Percentiles rank a stretch among this genome's conserved stretches.
phyloP scores from a whole-genome alignment of 2,329 filamentous ascomycete species.

The Pseudonectria buxi region DNA sequence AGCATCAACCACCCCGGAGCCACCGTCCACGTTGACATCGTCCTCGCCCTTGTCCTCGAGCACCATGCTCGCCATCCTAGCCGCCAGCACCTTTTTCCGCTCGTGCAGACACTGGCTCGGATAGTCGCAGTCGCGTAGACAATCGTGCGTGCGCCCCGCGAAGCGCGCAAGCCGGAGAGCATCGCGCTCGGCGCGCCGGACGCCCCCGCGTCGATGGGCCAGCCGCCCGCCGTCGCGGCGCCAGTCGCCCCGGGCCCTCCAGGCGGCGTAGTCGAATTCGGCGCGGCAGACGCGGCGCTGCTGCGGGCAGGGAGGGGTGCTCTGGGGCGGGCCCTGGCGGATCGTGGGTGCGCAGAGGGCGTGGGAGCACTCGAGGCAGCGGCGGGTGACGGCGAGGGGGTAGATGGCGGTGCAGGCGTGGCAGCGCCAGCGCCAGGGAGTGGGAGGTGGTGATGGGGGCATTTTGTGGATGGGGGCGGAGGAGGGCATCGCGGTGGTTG shows the following conservation, averaged over 20 bases:
- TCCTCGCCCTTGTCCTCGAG: neutral
- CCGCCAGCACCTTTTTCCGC: slow-evolving; percentile 1
- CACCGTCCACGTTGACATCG: neutral
- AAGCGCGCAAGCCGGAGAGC: slow-evolving; percentile 3
- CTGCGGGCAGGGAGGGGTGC: neutral
- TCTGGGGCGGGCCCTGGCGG: neutral
- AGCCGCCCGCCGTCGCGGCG: slow-evolving; percentile 18
- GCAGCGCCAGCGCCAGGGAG: slow-evolving; percentile 29
- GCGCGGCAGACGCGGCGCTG: slow-evolving; percentile 11
- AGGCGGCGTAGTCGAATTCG: slow-evolving; percentile 29
- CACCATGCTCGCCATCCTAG: too few relatives aligned
- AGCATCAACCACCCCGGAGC: too few relatives aligned
- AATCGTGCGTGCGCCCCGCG: slow-evolving; percentile 9
- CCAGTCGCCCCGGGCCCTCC: slow-evolving; percentile 25
- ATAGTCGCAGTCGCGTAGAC: slow-evolving; percentile 18
- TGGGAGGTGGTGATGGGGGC: neutral
- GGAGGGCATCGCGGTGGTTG: too few relatives aligned
- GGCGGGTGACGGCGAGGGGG: slow-evolving; percentile 26
- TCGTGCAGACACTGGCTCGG: slow-evolving; percentile 15
- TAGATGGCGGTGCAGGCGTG: slow-evolving; percentile 22
- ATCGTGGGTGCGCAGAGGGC: slow-evolving; percentile 3
- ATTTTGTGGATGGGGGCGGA: too few relatives aligned
- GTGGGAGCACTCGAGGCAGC: slow-evolving; percentile 34
- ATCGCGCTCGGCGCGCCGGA: neutral
- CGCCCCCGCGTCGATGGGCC: too few relatives aligned